Evolutionary conservation across 2,329 filamentous ascomycete genomes (phyloP).

Genomic region (Alternaria longipes): DNA sequence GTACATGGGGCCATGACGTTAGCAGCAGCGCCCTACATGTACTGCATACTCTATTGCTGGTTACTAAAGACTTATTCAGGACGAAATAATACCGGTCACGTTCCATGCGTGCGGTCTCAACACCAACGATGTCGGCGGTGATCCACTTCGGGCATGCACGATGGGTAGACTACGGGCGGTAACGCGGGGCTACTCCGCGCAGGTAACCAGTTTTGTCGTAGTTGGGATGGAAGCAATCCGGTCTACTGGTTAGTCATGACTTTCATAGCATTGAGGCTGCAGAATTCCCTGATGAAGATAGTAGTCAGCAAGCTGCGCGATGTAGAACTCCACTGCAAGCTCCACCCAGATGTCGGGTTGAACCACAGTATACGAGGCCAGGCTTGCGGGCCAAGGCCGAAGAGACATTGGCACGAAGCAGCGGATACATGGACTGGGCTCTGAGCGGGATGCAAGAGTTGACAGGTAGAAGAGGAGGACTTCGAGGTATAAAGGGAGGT

Average conservation of each 20-base stretch:
- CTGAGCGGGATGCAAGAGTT: neutral
- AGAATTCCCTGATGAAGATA: neutral
- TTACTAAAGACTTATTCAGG: constrained; percentile 37
- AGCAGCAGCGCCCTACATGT: neutral
- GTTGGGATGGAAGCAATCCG: neutral
- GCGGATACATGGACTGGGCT: neutral
- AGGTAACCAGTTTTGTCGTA: neutral
- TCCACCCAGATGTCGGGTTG: constrained; percentile 10
- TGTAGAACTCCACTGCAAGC: constrained; percentile 12
- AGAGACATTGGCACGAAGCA: neutral
- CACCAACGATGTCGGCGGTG: neutral
- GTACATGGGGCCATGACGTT: constrained; percentile 1
- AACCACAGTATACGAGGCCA: constrained; percentile 5
- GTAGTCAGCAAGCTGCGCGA: constrained; percentile 1
- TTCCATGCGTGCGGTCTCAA: constrained; percentile 4
- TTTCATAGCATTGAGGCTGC: constrained; percentile 12
- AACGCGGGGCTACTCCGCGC: neutral
- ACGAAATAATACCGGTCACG: neutral
- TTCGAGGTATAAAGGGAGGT: constrained; percentile 38
- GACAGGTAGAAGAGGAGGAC: neutral
- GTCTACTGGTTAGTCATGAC: constrained; percentile 25
- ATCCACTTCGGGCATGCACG: constrained; percentile 2
- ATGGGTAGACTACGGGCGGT: neutral
- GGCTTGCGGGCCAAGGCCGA: constrained; percentile 6
- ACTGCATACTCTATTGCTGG: constrained; percentile 1